Percentiles rank a stretch among this genome's conserved stretches.
Evolutionary conservation across 1,284 basidiomycete species (phyloP).

Genomic region (Mycosarcoma mackinlayi): DNA sequence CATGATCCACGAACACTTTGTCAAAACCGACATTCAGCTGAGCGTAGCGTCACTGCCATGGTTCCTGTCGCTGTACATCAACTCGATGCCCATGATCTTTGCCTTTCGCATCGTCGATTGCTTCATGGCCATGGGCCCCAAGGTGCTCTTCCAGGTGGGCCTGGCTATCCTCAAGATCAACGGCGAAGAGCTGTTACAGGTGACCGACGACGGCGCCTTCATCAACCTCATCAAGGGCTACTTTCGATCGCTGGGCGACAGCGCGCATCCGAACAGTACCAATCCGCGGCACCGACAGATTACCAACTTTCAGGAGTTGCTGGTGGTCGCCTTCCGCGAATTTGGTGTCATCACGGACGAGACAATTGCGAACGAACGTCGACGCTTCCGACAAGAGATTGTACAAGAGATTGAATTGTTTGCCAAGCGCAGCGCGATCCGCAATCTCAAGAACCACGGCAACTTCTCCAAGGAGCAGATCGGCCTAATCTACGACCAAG

Average conservation of each 20-base stretch:
- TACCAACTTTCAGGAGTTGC: slow-evolving; percentile 95
- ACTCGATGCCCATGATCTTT: slow-evolving; percentile 99
- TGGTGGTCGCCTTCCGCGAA: slow-evolving; percentile 75
- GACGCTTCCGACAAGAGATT: slow-evolving; percentile 87
- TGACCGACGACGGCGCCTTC: slow-evolving; percentile 97
- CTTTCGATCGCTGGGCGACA: slow-evolving; percentile 91
- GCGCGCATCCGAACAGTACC: slow-evolving; percentile 87
- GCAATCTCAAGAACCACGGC: slow-evolving; percentile 85
- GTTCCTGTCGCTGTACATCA: slow-evolving; percentile 91
- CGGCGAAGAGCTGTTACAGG: slow-evolving; percentile 89
- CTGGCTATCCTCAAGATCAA: slow-evolving; percentile 97
- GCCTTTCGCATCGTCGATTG: slow-evolving; percentile 99
- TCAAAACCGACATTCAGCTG: slow-evolving; percentile 90
- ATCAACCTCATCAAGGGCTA: slow-evolving; percentile 79
- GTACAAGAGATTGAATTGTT: slow-evolving; percentile 94
- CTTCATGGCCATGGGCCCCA: slow-evolving; percentile 98
- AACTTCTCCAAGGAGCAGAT: slow-evolving; percentile 88
- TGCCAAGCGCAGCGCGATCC: slow-evolving; percentile 90
- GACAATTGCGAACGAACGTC: slow-evolving; percentile 87
- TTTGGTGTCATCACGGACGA: slow-evolving; percentile 97
- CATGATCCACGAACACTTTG: slow-evolving; percentile 94
- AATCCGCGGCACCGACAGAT: slow-evolving; percentile 93
- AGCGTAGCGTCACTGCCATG: slow-evolving; percentile 97
- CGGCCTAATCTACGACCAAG: slow-evolving; percentile 65
- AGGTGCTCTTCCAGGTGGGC: slow-evolving; percentile 96